These are phyloP conservation scores for Mycena pura DNA, from an alignment of 768 basidiomycete species.

Conservation along the genomic window DNA sequence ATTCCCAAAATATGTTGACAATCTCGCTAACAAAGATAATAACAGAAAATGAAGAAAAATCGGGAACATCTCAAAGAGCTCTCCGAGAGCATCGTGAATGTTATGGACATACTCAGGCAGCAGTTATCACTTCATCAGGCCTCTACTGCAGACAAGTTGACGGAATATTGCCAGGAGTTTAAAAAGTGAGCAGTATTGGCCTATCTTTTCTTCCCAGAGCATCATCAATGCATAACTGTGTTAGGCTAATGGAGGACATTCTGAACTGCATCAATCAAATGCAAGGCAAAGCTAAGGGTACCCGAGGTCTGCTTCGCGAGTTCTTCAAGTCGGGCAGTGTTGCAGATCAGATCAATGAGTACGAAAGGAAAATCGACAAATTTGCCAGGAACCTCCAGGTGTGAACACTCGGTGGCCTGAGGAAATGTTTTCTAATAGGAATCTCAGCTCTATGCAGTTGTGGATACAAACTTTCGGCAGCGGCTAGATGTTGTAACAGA, in stretches of 20 bases:
- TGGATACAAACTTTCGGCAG: not conserved
- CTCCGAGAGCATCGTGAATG: not conserved
- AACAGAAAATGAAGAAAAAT: conserved; percentile 4
- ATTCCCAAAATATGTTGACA: not conserved
- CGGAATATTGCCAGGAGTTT: not conserved
- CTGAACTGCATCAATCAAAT: not conserved
- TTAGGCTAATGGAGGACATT: not conserved
- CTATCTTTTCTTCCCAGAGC: not conserved
- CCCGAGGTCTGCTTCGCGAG: not conserved
- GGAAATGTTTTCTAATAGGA: not conserved
- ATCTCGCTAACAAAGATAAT: no score
- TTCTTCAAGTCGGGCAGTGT: not conserved
- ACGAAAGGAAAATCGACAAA: not conserved
- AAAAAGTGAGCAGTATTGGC: not conserved
- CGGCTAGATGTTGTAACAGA: no score
- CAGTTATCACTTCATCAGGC: not conserved
- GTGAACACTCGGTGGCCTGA: not conserved
- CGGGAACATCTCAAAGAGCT: not conserved
- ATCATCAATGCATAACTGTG: not conserved
- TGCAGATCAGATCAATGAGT: not conserved
- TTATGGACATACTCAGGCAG: not conserved
- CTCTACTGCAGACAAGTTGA: not conserved
- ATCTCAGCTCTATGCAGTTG: not conserved
- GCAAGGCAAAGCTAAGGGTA: not conserved
- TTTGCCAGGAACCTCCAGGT: not conserved